Evolutionary conservation across 73 alveolate genomes (phyloP), one percentile per base, ranked within the genome.

Genomic region (Symbiodinium pilosum): DNA sequence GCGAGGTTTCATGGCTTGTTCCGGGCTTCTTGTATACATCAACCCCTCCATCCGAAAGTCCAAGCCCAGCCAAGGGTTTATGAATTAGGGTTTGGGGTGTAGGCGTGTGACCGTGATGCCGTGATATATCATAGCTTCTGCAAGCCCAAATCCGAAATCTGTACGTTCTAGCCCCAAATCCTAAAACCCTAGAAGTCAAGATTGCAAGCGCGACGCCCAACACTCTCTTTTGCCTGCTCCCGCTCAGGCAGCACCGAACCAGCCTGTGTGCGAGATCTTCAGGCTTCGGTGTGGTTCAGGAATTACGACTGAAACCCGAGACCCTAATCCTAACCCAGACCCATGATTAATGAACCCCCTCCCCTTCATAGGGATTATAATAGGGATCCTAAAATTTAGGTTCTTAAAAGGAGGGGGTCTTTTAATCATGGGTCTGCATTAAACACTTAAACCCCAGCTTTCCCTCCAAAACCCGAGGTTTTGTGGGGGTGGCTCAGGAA

Each of bases 191-290:
- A 56, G 26, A 56, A 2, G 28, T 24, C 68, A 51, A 47, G 24
- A 47, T 8, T 26, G 34, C 73, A 9, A 54, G 73, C 26, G 5
- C 32, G 34, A 26, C 20, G 32, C 73, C 32, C 26, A 8, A 16
- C 81, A 43, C 51, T 28, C 36, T 20, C 51, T 30, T 26, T 26
- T 84, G 52, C 94, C 95, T 91, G 97, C 88, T 91, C 97, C 20
- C 97, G 97, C 34, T 91, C 97, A 3, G 97, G 97, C 89, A 91
- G 81, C 44, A 86, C 97, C 9, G 97, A 91, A 14, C 97, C 97
- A 32, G 97, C 97, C 97, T 91, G 97, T 30, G 1, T 0, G 20
- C 30, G 9, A 64, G 81, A 18, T 24, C 30, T 64, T 5, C 77
- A 21, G 36, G 36, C n/a, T n/a, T n/a, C n/a, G n/a, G n/a, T n/a